phyloP scores from a whole-genome alignment of 495 filamentous ascomycete genomes.

The Penicillium chermesinum region DNA sequence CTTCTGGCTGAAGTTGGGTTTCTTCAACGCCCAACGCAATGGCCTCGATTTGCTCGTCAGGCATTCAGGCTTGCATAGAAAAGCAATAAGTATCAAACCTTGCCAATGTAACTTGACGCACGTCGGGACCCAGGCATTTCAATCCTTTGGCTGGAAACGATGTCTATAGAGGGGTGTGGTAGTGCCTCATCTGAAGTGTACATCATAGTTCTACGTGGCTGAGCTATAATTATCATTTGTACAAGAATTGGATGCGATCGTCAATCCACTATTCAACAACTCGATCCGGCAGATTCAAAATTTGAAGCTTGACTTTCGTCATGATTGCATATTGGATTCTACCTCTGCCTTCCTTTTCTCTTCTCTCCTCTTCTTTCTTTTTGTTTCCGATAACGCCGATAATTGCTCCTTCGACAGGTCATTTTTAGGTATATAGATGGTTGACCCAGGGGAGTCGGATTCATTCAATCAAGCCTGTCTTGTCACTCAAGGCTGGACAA shows the following conservation, averaged over 20 bases:
- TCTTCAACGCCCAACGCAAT: conserved; percentile 9
- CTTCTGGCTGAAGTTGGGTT: conserved; percentile 4
- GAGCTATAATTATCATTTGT: neutral
- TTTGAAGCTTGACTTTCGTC: conserved; percentile 4
- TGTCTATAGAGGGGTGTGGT: neutral
- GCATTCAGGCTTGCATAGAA: conserved; percentile 22
- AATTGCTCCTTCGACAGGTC: conserved; percentile 7
- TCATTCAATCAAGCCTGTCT: too few species aligned
- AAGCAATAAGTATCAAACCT: conserved; percentile 9
- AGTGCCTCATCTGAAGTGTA: neutral
- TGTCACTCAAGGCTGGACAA: conserved; percentile 74
- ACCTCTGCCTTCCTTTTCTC: too few species aligned
- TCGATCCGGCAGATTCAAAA: neutral
- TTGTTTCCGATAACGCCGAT: conserved; percentile 22
- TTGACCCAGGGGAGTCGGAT: too few species aligned
- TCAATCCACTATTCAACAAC: neutral
- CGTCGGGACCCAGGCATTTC: neutral
- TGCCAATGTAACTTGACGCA: neutral
- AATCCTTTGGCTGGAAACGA: neutral
- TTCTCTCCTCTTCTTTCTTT: too few species aligned
- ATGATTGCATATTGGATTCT: conserved; percentile 20
- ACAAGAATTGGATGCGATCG: neutral
- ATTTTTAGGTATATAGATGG: neutral
- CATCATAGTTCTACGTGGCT: neutral
- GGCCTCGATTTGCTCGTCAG: conserved; percentile 9